Evolutionary conservation across 495 filamentous ascomycete species (phyloP), one percentile per base, ranked within the genome.

Genomic region (Melanomma pulvis-pyrius): DNA sequence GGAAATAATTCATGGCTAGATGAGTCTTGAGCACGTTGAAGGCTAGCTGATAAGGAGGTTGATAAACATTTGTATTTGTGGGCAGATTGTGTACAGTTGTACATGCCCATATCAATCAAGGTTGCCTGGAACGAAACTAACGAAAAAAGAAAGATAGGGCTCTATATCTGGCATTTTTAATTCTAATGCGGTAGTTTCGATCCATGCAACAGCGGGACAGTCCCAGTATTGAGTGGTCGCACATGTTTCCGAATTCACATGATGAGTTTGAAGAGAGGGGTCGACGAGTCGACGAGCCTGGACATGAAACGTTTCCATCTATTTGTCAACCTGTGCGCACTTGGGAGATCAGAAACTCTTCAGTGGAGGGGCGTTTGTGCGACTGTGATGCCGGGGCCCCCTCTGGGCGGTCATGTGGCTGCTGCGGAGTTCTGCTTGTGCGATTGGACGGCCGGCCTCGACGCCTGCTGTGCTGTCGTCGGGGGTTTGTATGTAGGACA

Each of bases 401-500:
- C 32, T 26, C 29, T n/a, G 17, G 6, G 29, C 26, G 19, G 25
- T 54, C 51, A 34, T 30, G 28, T 29, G 51, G 51, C 51, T 9
- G 24, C 2, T 29, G 5, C 22, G 29, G 51, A 29, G 25, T 30
- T 54, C 11, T 17, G 24, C 51, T 11, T 54, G 17, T 19, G 17
- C 24, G 28, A 54, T 26, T 19, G 17, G 51, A 9, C 25, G 26
- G 51, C 22, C 5, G 30, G 25, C 12, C 24, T 26, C 29, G 5
- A 8, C 29, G 11, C 3, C 13, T 19, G 48, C 11, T 17, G 24
- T 19, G 29, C 17, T 29, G 51, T 19, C 48, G 48, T 51, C 22
- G 49, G 49, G n/a, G 49, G n/a, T 22, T 4, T 24, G 53, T 29
- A 58, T 64, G 61, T 64, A 22, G 61, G 52, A 49, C 61, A 64